Evolutionary conservation across 2,329 filamentous ascomycete genomes (phyloP).

Genomic region (Verruconis gallopava): DNA sequence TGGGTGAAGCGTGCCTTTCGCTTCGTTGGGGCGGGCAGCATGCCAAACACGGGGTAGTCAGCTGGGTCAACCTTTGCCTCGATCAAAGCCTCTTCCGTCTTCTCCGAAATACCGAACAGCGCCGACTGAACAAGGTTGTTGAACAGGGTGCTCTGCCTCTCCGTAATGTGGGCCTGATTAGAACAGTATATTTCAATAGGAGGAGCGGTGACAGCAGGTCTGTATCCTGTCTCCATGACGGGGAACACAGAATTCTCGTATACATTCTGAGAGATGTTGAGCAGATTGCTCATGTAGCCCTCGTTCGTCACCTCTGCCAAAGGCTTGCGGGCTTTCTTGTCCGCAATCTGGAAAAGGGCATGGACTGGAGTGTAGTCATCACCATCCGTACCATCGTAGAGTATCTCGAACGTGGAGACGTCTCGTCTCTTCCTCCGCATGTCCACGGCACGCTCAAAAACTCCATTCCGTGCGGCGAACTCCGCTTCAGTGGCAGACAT

Average conservation of each 20-base stretch:
- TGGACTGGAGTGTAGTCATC: conserved; percentile 58
- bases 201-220: conserved; percentile 69
- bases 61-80: conserved; percentile 55
- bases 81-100: conserved; percentile 62
- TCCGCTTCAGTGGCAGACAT: conserved; percentile 61
- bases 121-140: conserved; percentile 61
- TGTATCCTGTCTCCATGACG: conserved; percentile 67
- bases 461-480: conserved; percentile 50
- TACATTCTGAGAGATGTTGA: conserved; percentile 59
- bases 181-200: conserved; percentile 71
- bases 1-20: conserved; percentile 77
- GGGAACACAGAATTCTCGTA: conserved; percentile 61
- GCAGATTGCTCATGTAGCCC: conserved; percentile 58
- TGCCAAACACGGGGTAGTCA: conserved; percentile 45
- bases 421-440: conserved; percentile 39
- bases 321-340: conserved; percentile 47
- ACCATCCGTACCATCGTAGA: conserved; percentile 54
- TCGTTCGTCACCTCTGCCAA: conserved; percentile 58
- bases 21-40: conserved; percentile 68
- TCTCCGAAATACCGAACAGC: conserved; percentile 52
- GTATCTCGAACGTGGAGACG: conserved; percentile 52
- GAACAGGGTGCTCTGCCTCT: conserved; percentile 66
- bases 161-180: conserved; percentile 47
- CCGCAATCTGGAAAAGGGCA: conserved; percentile 68
- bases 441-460: conserved; percentile 62